phyloP scores from a whole-genome alignment of 768 basidiomycete genomes.

The Mycena belliarum region DNA sequence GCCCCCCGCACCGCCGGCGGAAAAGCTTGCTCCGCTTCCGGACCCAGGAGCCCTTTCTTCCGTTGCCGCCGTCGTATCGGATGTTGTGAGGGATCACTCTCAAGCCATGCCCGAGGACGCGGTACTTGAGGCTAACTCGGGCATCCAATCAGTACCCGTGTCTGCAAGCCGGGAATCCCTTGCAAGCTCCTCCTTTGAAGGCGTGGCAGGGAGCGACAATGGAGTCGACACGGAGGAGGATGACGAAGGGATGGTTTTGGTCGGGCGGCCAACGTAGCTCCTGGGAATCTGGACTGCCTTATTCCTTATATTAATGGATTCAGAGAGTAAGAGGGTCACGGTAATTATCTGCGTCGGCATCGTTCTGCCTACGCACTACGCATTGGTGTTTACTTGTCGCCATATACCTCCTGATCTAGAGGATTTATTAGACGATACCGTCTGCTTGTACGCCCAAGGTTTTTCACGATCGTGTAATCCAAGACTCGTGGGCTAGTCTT shows the following conservation, averaged over 20 bases:
- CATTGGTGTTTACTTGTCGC: background rate
- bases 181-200: constrained; percentile 30
- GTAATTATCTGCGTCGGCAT: background rate
- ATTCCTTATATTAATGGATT: background rate
- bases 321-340: background rate
- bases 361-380: background rate
- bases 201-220: constrained; percentile 53
- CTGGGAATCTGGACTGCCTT: background rate
- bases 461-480: no score
- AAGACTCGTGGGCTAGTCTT: background rate
- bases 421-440: background rate
- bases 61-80: constrained; percentile 7
- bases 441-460: background rate
- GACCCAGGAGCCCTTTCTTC: constrained; percentile 10
- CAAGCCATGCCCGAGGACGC: constrained; percentile 13
- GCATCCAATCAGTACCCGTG: constrained; percentile 34
- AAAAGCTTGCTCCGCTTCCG: constrained; percentile 15
- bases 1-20: constrained; percentile 28
- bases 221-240: constrained; percentile 81
- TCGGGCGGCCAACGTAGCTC: constrained; percentile 54
- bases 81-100: constrained; percentile 20
- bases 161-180: constrained; percentile 32
- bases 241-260: constrained; percentile 81
- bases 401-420: no score
- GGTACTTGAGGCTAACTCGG: constrained; percentile 24